Base-by-base conservation (phyloP, 495 filamentous ascomycete genomes). In the Endocarpon pusillum region DNA sequence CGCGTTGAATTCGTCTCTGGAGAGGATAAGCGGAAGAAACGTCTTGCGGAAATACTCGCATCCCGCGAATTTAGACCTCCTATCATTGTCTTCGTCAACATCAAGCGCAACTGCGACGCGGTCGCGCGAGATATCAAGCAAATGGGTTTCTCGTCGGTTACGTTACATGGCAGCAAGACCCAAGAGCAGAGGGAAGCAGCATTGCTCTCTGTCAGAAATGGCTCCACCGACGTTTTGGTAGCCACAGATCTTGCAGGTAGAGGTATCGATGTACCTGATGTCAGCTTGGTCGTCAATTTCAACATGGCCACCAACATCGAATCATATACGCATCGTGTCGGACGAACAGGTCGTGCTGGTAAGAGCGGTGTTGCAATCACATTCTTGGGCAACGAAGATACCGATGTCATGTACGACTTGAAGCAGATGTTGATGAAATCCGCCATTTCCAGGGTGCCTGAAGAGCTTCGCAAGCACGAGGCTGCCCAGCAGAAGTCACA, bases 41-140 rank as follows among this genome's bases (percentile, higher is more conserved):
- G 89, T 8, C 73, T 99, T 12, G 69, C 73, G 39, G 86, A 99
- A 44, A 87, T 99, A 32, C 75, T 99, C 30, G 66, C 65, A 19
- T 85, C 81, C 1, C 64, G 78, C 44, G 81, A 94, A 40, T 96
- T 93, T 60, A 65, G 69, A 3, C 77, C 91, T 1, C 89, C 89
- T 15, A 86, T 99, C 55, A 96, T 99, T 49, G 89, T 96, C 34
- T 99, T 99, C 50, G 89, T 99, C 67, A 99, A 99, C 55, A 94
- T 96, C 77, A 99, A 96, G 55, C 81, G 87, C 40, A 96, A 96
- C 61, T 94, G 85, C 62, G 89, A 99, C 53, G 83, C 86, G 35
- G 76, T 99, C 20, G 89, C 89, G 1, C 68, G 81, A 38, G 87
- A 96, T 49, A 89, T 99, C 66, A 92, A 92, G 49, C 73, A 84